phyloP scores from a whole-genome alignment of 352 stramenopile species.

The Pythium myriotylum region DNA sequence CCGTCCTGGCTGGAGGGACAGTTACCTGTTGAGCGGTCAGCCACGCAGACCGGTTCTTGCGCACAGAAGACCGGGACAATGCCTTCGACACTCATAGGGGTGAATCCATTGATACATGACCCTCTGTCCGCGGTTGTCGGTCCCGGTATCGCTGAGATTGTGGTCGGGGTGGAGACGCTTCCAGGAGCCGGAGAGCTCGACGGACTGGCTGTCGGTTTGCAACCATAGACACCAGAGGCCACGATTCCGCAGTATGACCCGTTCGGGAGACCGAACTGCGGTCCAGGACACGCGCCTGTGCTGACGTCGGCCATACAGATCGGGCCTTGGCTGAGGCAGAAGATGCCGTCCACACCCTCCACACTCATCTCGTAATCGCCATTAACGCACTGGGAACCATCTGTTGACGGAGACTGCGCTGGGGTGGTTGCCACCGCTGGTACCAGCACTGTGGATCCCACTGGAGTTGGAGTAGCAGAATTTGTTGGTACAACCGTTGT shows the following conservation, averaged over 20 bases:
- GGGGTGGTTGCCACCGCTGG: not conserved
- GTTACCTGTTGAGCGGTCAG: slow-evolving; percentile 4
- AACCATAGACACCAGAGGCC: slow-evolving; percentile 18
- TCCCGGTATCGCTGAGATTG: not conserved
- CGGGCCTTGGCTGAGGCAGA: slow-evolving; percentile 13
- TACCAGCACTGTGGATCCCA: not conserved
- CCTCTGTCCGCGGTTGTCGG: no score
- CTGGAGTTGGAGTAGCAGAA: not conserved
- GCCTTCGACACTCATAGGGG: slow-evolving; percentile 24
- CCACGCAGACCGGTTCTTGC: slow-evolving; percentile 20
- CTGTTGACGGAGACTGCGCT: not conserved
- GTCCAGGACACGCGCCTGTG: slow-evolving; percentile 16
- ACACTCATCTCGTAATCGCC: slow-evolving; percentile 11
- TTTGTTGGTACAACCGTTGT: not conserved
- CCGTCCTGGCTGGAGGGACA: slow-evolving; percentile 13
- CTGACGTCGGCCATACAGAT: slow-evolving; percentile 13
- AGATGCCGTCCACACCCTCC: slow-evolving; percentile 15
- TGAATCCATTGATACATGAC: slow-evolving; percentile 1
- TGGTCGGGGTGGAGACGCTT: not conserved
- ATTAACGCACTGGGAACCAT: slow-evolving; percentile 5
- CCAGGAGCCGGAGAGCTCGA: no score
- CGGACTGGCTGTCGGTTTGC: slow-evolving; percentile 6
- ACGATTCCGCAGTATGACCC: slow-evolving; percentile 22
- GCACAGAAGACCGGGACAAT: slow-evolving; percentile 18
- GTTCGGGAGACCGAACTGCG: slow-evolving; percentile 13